Evolutionary conservation across 352 stramenopile genomes (phyloP).

Genomic region (Sclerospora graminicola): DNA sequence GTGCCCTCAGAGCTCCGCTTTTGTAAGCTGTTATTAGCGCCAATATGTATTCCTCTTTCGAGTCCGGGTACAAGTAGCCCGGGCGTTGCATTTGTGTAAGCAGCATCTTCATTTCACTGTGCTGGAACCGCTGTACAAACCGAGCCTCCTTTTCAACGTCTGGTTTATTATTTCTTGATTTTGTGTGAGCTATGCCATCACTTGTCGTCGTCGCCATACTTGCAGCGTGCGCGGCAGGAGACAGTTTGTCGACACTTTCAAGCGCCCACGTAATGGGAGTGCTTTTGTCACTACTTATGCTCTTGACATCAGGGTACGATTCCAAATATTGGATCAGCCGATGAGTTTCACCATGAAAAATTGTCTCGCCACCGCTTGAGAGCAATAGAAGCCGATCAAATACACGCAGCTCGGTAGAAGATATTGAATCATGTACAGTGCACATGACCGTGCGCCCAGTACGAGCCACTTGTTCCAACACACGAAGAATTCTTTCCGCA

Average conservation of each 20-base stretch:
- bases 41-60: constrained; percentile 3
- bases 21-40: constrained; percentile 9
- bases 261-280: constrained; percentile 18
- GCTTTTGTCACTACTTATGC: constrained; percentile 6
- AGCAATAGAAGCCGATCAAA: constrained; percentile 18
- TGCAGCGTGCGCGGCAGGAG: neutral
- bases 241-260: constrained; percentile 8
- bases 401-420: constrained; percentile 3
- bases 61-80: constrained; percentile 10
- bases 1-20: constrained; percentile 2
- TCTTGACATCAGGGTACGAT: constrained; percentile 14
- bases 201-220: constrained; percentile 5
- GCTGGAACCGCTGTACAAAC: constrained; percentile 18
- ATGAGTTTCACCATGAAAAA: constrained; percentile 15
- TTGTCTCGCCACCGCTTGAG: constrained; percentile 12
- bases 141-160: constrained; percentile 9
- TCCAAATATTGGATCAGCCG: constrained; percentile 14
- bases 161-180: constrained; percentile 13
- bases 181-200: constrained; percentile 2
- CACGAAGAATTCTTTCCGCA: constrained; percentile 9
- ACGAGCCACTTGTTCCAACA: constrained; percentile 12
- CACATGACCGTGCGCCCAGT: constrained; percentile 20
- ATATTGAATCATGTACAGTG: constrained; percentile 6
- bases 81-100: constrained; percentile 14
- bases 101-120: constrained; percentile 12